Percentiles rank a stretch among this genome's conserved stretches.
phyloP scores from a whole-genome alignment of 164 flowering plant genomes.

The Vitis vinifera region ASM3070453v1 NC_081814.1:22787001-22787500 shows the following conservation, averaged over 20 bases:
- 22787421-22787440: conserved; percentile 35
- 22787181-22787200: conserved; percentile 26
- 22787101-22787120: conserved; percentile 78
- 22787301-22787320: conserved; percentile 52
- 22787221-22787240: conserved; percentile 73
- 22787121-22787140: conserved; percentile 32
- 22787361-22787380: conserved; percentile 18
- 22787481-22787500: conserved; percentile 55
- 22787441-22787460: conserved; percentile 51
- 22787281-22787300: conserved; percentile 54
- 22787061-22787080: background rate
- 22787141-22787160: conserved; percentile 39
- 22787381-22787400: conserved; percentile 33
- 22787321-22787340: conserved; percentile 41
- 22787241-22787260: conserved; percentile 70
- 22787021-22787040: too few relatives aligned
- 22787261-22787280: conserved; percentile 54
- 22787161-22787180: conserved; percentile 36
- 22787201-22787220: conserved; percentile 35
- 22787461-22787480: conserved; percentile 63
- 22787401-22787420: conserved; percentile 18
- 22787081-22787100: background rate
- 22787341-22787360: conserved; percentile 51
- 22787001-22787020: too few relatives aligned
- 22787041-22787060: background rate